phyloP scores from a whole-genome alignment of 1,284 basidiomycete species.

The Irpex sp. region DNA sequence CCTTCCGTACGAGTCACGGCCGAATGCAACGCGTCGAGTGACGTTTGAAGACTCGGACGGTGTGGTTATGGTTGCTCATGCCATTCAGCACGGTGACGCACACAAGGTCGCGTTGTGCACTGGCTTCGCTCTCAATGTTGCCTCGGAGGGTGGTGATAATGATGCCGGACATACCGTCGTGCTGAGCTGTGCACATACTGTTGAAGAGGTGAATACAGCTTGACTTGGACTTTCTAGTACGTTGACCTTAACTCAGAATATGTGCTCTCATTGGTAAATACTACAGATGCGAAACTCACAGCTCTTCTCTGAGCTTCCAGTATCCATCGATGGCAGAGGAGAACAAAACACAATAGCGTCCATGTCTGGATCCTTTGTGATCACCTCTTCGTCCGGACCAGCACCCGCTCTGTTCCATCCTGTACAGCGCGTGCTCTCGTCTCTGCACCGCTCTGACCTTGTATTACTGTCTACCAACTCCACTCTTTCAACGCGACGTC shows the following conservation, averaged over 20 bases:
- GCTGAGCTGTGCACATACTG: conserved; percentile 65
- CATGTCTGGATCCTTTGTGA: conserved; percentile 43
- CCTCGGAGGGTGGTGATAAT: conserved; percentile 17
- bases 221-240: conserved; percentile 1
- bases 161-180: conserved; percentile 36
- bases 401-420: conserved; percentile 34
- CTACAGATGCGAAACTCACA: conserved; percentile 44
- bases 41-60: conserved; percentile 33
- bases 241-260: neutral
- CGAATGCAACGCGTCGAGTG: conserved; percentile 31
- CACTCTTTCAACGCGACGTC: conserved; percentile 32
- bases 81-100: conserved; percentile 36
- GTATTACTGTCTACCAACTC: conserved; percentile 39
- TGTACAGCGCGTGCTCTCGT: conserved; percentile 48
- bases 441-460: conserved; percentile 59
- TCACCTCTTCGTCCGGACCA: conserved; percentile 24
- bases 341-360: conserved; percentile 16
- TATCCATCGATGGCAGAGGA: conserved; percentile 12
- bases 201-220: conserved; percentile 49
- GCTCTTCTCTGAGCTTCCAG: conserved; percentile 24
- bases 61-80: conserved; percentile 57
- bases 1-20: conserved; percentile 50
- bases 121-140: conserved; percentile 53
- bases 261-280: neutral
- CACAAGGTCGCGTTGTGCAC: conserved; percentile 57